These are phyloP conservation scores for Artemisia annua DNA, from an alignment of 129 eudicot species.

Conservation along the genomic window DNA sequence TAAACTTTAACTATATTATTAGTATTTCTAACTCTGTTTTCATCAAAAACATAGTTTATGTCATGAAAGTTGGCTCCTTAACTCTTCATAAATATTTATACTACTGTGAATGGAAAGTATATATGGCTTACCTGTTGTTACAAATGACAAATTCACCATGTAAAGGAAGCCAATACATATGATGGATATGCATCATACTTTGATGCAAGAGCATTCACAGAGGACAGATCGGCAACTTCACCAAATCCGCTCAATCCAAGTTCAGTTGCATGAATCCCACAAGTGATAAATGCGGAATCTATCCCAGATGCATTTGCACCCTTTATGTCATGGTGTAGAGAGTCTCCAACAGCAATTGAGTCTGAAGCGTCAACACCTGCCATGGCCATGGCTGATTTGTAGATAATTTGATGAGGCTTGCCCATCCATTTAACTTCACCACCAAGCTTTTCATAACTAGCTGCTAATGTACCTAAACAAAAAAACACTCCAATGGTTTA, in stretches of 20 bases:
- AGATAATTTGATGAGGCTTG: slow-evolving; percentile 56
- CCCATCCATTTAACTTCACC: slow-evolving; percentile 99
- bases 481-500: not conserved
- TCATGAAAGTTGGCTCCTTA: no score
- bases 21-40: no score
- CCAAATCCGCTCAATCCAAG: slow-evolving; percentile 70
- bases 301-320: slow-evolving; percentile 94
- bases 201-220: slow-evolving; percentile 54
- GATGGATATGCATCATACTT: slow-evolving; percentile 74
- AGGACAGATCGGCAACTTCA: slow-evolving; percentile 51
- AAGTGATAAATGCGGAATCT: slow-evolving; percentile 62
- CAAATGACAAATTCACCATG: no score
- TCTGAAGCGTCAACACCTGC: slow-evolving; percentile 75
- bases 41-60: no score
- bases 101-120: no score
- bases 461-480: slow-evolving; percentile 68
- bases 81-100: no score
- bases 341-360: slow-evolving; percentile 91
- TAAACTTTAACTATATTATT: no score
- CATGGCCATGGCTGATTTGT: slow-evolving; percentile 62
- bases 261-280: slow-evolving; percentile 86
- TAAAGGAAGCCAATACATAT: slow-evolving; percentile 55
- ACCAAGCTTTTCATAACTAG: slow-evolving; percentile 81
- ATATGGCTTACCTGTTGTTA: no score
- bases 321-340: slow-evolving; percentile 92